Evolutionary conservation across 805 yeast genomes (phyloP), one percentile per base, ranked within the genome.

Genomic region (Candida incommunis): DNA sequence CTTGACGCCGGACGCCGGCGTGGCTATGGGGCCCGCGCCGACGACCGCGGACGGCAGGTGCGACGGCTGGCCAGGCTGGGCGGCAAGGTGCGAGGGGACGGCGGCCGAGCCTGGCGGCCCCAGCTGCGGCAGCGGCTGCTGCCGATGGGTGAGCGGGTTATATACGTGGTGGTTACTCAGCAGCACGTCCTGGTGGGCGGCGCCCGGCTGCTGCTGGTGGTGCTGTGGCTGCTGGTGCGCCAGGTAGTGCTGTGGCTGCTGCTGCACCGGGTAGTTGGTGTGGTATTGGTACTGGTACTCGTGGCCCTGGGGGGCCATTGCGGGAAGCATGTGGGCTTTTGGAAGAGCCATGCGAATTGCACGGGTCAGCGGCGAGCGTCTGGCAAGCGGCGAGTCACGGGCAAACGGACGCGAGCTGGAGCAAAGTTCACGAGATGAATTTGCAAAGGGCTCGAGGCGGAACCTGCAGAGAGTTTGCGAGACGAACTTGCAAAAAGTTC

Each of bases 1-100:
- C 45, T 60, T 57, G 50, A 54, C 43, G 31, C 60, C 60, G 2
- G 61, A 54, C 20, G 55, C 59, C 22, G 51, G 52, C 27, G 7
- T 7, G 27, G 27, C 13, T 7, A 7, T 25, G 27, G 13, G 13
- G 27, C 27, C 13, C 27, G 13, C 27, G n/a, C n/a, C n/a, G n/a
- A n/a, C n/a, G n/a, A n/a, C n/a, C n/a, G n/a, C n/a, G n/a, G n/a
- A n/a, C n/a, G n/a, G n/a, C n/a, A n/a, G n/a, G n/a, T n/a, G n/a
- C n/a, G n/a, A n/a, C n/a, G n/a, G n/a, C n/a, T n/a, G n/a, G n/a
- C n/a, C n/a, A n/a, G n/a, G n/a, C n/a, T n/a, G n/a, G 7, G 11
- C 27, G 27, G 27, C 27, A 25, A 13, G 27, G 11, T 7, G 27
- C 13, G 27, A 7, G 27, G 27, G 27, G 11, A 9, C 11, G 11